phyloP scores from a whole-genome alignment of 345 rosid species.

The Hibiscus mutabilis region DNA sequence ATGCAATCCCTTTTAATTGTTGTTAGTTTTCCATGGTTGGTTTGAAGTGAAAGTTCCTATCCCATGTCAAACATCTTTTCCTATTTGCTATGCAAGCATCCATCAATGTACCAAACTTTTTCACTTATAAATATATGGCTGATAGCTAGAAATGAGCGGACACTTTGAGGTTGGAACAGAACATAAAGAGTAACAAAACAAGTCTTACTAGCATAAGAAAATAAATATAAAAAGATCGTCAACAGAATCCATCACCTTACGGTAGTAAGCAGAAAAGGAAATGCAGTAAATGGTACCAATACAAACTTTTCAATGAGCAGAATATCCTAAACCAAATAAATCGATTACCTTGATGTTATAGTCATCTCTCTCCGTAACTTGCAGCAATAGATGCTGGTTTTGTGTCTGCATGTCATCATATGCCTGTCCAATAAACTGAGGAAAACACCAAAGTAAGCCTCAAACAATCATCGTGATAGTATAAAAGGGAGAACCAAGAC shows the following conservation, averaged over 20 bases:
- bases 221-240: not conserved
- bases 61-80: not conserved
- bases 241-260: not conserved
- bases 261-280: not conserved
- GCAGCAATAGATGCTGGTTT: slow-evolving; percentile 88
- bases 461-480: slow-evolving; percentile 16
- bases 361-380: slow-evolving; percentile 93
- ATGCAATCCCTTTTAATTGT: not conserved
- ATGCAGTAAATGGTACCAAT: not conserved
- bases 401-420: slow-evolving; percentile 94
- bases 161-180: not conserved
- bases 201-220: not conserved
- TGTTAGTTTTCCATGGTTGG: not conserved
- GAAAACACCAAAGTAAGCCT: slow-evolving; percentile 25
- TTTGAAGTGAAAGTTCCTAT: not conserved
- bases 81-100: not conserved
- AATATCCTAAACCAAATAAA: slow-evolving; percentile 1
- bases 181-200: not conserved
- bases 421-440: slow-evolving; percentile 85
- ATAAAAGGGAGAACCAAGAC: slow-evolving; percentile 15
- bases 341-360: slow-evolving; percentile 82
- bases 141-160: not conserved
- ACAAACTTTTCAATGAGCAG: not conserved
- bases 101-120: not conserved
- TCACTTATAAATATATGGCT: not conserved